A percentile compares a stretch with the other conserved stretches of the same genome.
These are phyloP conservation scores for Austroboletus olivaceoglutinosus DNA, from an alignment of 1,284 basidiomycete genomes.

Conservation along the genomic window DNA sequence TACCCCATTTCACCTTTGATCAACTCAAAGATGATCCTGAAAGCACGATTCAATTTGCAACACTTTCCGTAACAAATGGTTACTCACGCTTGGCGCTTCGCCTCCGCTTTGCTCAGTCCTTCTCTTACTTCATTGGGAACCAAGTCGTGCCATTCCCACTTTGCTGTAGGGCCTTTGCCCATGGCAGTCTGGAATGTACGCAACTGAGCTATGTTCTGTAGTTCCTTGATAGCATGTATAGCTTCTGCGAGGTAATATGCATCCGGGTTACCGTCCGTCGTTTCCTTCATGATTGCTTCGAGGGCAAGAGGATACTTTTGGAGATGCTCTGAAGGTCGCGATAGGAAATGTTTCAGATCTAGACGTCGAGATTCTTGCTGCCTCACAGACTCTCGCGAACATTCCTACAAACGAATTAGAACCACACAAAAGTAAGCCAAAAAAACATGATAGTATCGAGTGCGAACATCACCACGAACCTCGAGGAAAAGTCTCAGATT, in stretches of 20 bases:
- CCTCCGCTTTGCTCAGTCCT: constrained; percentile 70
- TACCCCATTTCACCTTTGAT: constrained; percentile 97
- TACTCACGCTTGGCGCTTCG: constrained; percentile 84
- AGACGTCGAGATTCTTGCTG: constrained; percentile 74
- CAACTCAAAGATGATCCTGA: constrained; percentile 88
- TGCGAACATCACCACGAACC: constrained; percentile 43
- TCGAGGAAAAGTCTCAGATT: constrained; percentile 88
- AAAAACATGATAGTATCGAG: not conserved
- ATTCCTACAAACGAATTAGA: constrained; percentile 38
- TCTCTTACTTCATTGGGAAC: constrained; percentile 68
- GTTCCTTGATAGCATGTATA: constrained; percentile 71
- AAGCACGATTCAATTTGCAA: constrained; percentile 1
- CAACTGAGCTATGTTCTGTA: constrained; percentile 75
- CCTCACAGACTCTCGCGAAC: constrained; percentile 57
- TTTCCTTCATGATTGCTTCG: constrained; percentile 83
- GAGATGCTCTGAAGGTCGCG: constrained; percentile 83
- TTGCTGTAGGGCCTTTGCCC: constrained; percentile 70
- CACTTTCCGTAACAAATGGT: not conserved
- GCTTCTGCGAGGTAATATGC: constrained; percentile 75
- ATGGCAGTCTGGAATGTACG: constrained; percentile 86
- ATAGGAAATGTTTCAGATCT: constrained; percentile 86
- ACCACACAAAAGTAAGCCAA: constrained; percentile 7
- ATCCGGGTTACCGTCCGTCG: constrained; percentile 75
- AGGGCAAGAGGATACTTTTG: constrained; percentile 88
- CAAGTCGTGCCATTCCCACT: constrained; percentile 87